Base-by-base conservation (phyloP, 306 rosid genomes). In the Astragalus glycyphyllos region DNA sequence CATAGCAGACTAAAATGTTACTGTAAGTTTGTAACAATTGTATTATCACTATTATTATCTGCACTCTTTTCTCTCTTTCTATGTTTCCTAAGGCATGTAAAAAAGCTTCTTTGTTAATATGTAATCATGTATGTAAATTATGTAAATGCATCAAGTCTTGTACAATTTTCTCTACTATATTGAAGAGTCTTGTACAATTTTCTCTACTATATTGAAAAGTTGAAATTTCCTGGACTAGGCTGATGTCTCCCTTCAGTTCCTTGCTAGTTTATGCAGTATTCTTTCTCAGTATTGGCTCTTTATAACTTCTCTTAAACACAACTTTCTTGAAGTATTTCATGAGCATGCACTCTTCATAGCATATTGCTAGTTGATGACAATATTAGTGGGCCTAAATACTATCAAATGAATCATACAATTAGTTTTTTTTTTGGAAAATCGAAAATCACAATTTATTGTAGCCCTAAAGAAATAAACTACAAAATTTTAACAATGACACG, bases 11-110 rank as follows among this genome's bases (percentile, higher is more conserved):
- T 11, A 44, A 55, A 69, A 48, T 64, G 57, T 57, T 57, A 34
- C 45, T 48, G 54, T 41, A 73, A 72, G 71, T 66, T 9, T 40
- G 53, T 49, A 41, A 47, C 12, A 40, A 23, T 35, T 75, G 68
- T 70, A 42, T 31, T 53, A 65, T 26, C 41, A 44, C 20, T 20
- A 8, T 26, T 48, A 44, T 14, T 20, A 8, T 37, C 62, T 44
- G 47, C 11, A 31, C 26, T 51, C 6, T 55, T 58, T 31, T 44
- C 23, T 59, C 46, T 69, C 60, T 58, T 57, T 50, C 40, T 46
- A 75, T 48, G 38, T 48, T 23, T 20, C 35, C 46, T 4, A 40
- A 73, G 71, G 46, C 58, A 8, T 76, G 73, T 68, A 63, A 77
- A 61, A 59, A 48, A 47, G 0, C 26, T 47, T 14, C 41, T 54